Conservation (phyloP, 352 stramenopile genomes). For the Phytophthora palmivora region DNA sequence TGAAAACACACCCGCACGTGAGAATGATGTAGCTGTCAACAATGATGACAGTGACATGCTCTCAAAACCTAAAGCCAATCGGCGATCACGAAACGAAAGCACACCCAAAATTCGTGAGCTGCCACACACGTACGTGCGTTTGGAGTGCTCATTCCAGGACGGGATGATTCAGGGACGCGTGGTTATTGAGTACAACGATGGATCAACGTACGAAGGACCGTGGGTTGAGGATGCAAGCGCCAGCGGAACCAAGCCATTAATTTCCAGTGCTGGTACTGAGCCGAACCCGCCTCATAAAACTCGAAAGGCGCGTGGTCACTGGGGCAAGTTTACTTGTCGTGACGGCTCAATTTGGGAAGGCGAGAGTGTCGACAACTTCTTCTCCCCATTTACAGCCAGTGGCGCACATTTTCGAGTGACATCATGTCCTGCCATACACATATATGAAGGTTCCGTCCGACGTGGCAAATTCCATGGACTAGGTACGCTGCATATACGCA, state of each 20-base stretch:
- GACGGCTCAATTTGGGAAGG: conserved; percentile 82
- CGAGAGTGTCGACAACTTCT: conserved; percentile 84
- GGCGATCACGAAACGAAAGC: conserved; percentile 3
- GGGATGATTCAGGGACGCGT: conserved; percentile 69
- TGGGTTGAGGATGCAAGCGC: conserved; percentile 68
- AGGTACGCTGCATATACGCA: conserved; percentile 68
- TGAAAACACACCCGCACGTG: neutral
- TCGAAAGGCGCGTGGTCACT: conserved; percentile 47
- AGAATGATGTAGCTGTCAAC: neutral
- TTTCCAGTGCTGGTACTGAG: conserved; percentile 30
- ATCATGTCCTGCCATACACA: conserved; percentile 44
- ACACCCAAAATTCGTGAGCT: conserved; percentile 44
- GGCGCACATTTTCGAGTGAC: conserved; percentile 66
- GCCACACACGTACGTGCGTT: conserved; percentile 69
- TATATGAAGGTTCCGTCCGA: conserved; percentile 63
- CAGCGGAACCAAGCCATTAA: conserved; percentile 52
- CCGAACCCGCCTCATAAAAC: conserved; percentile 64
- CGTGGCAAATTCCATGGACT: conserved; percentile 78
- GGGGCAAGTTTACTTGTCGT: conserved; percentile 76
- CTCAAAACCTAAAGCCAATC: conserved; percentile 12
- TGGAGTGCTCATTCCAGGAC: conserved; percentile 81
- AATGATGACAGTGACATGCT: neutral
- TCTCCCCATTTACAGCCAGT: conserved; percentile 74
- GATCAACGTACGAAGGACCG: conserved; percentile 80
- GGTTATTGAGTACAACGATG: conserved; percentile 80